These are phyloP conservation scores for Ceratobasidium sp. DNA, from an alignment of 1,284 basidiomycete species.

Conservation along the genomic window DNA sequence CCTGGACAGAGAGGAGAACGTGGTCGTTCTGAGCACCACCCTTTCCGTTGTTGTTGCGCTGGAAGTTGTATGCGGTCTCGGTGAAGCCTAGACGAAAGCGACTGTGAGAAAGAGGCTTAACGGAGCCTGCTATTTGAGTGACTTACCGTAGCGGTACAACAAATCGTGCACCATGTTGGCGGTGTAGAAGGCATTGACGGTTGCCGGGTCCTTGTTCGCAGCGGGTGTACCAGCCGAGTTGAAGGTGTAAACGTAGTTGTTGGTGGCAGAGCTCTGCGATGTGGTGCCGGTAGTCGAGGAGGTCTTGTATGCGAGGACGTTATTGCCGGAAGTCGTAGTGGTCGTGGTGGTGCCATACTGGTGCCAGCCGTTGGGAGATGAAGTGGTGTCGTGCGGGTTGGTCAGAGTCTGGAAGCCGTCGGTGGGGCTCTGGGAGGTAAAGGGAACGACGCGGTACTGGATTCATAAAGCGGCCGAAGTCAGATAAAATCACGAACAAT, in stretches of 20 bases:
- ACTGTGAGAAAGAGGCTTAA: constrained; percentile 2
- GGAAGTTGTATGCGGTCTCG: constrained; percentile 47
- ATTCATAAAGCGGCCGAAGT: no score
- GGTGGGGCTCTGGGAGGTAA: constrained; percentile 29
- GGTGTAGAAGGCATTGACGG: constrained; percentile 42
- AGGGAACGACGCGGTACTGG: constrained; percentile 40
- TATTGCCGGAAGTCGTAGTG: constrained; percentile 41
- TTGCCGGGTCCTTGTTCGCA: constrained; percentile 36
- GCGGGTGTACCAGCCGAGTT: constrained; percentile 20
- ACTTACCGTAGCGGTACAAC: constrained; percentile 55
- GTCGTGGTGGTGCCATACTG: constrained; percentile 16
- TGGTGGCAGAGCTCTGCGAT: constrained; percentile 52
- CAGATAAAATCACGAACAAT: background rate
- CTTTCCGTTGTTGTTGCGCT: constrained; percentile 44
- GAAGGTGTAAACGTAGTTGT: constrained; percentile 37
- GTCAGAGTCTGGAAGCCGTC: constrained; percentile 37
- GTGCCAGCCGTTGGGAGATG: constrained; percentile 46
- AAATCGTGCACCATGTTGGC: constrained; percentile 48
- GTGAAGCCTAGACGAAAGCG: constrained; percentile 35
- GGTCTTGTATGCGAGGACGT: constrained; percentile 44
- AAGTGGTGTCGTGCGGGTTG: constrained; percentile 40
- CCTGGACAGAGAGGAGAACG: constrained; percentile 42
- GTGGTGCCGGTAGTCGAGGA: constrained; percentile 34
- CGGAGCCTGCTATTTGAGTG: no score
- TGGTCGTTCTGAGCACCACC: constrained; percentile 42